Evolutionary conservation across 768 basidiomycete genomes (phyloP), one percentile per base, ranked within the genome.

Genomic region (Amanita jacksonii): DNA sequence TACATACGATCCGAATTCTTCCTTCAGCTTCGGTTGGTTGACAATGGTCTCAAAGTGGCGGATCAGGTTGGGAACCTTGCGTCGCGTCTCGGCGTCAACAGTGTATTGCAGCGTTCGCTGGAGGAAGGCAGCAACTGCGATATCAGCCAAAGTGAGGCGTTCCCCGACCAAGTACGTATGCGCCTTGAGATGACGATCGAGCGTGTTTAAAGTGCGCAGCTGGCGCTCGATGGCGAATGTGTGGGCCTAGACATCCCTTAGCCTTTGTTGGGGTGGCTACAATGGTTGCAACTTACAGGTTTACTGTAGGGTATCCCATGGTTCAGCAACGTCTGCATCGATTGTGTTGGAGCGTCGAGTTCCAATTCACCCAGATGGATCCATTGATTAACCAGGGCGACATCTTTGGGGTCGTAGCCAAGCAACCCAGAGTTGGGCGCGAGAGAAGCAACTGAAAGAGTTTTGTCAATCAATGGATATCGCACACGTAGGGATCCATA

Each of bases 151-250:
- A 49, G 91, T 89, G 72, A 98, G 85, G 57, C 94, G 87, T 61
- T 99, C 89, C 52, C 81, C 83, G 44, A 91, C 91, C 56, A 98
- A 76, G 76, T 80, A 98, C 36, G 94, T 99, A 57, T 76, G 79
- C 46, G 77, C 71, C 38, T 70, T 59, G 54, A 99, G 79, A 68
- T 86, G 75, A 25, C 65, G 62, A 52, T 99, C 77, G 45, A 98
- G 70, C 51, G 77, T 79, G 31, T 66, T 66, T 39, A 96, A 70
- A 15, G 76, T 64, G 36, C 75, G 71, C 32, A 62, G 50, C 55
- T 80, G 72, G 27, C 70, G 72, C 37, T 85, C 80, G 12, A 64
- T 52, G 45, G 77, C 58, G 36, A 49, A 38, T 38, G 59, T 76
- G 64, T 89, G 85, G 49, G 73, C 59, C 85, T 89, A 50, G 2